Evolutionary conservation across 345 rosid species (phyloP).

Genomic region (Pistacia vera): DNA sequence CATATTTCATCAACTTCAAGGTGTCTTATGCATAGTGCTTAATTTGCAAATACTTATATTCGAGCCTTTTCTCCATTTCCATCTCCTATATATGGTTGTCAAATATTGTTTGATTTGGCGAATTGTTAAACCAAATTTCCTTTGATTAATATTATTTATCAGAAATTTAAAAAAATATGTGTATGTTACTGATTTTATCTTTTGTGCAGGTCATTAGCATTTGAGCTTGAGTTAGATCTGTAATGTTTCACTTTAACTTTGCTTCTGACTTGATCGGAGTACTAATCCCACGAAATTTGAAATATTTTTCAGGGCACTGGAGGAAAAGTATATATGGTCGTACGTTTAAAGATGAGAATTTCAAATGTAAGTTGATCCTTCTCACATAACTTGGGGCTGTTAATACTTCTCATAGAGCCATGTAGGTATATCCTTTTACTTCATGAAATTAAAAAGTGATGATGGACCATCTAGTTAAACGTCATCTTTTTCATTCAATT

Average conservation of each 20-base stretch:
- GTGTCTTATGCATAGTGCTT: not conserved
- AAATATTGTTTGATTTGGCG: not conserved
- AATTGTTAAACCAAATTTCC: not conserved
- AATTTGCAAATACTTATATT: not conserved
- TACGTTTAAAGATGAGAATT: slow-evolving; percentile 94
- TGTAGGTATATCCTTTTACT: not conserved
- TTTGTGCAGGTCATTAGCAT: not conserved
- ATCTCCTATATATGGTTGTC: not conserved
- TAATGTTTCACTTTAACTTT: not conserved
- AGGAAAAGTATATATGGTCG: slow-evolving; percentile 97
- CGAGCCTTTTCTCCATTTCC: not conserved
- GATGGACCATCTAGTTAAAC: not conserved
- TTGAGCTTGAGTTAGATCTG: not conserved
- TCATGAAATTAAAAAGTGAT: not conserved
- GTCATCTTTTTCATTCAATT: not conserved
- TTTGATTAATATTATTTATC: not conserved
- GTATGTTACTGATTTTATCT: not conserved
- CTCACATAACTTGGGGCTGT: not conserved
- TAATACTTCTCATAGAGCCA: not conserved
- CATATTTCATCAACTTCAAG: not conserved
- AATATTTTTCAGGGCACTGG: slow-evolving; percentile 90
- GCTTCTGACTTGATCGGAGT: not conserved
- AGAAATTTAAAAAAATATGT: not conserved
- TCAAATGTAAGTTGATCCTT: slow-evolving; percentile 74
- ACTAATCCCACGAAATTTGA: slow-evolving; percentile 23